phyloP scores from a whole-genome alignment of 768 basidiomycete species.

The Mycena metata region DNA sequence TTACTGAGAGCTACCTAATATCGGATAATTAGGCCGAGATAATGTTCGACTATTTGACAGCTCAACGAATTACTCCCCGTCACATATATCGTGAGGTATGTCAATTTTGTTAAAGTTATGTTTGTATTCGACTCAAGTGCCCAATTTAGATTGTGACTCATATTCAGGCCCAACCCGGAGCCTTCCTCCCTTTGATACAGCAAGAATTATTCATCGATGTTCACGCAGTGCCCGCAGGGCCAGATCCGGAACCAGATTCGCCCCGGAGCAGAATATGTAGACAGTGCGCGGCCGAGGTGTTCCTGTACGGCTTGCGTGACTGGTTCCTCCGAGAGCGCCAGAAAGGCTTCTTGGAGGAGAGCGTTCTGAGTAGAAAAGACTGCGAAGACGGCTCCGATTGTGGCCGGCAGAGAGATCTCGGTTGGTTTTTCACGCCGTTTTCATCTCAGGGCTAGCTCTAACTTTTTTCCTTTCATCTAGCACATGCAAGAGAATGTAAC shows the following conservation, averaged over 20 bases:
- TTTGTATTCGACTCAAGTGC: constrained; percentile 2
- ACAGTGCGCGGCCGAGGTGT: constrained; percentile 79
- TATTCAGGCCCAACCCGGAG: constrained; percentile 70
- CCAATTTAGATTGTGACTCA: constrained; percentile 69
- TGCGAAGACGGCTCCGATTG: constrained; percentile 77
- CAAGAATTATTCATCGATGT: constrained; percentile 79
- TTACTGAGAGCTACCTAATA: not conserved
- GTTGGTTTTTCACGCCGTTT: constrained; percentile 55
- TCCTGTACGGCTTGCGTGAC: constrained; percentile 81
- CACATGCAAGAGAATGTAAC: constrained; percentile 82
- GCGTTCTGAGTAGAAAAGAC: constrained; percentile 71
- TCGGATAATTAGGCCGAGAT: constrained; percentile 66
- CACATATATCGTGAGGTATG: constrained; percentile 84
- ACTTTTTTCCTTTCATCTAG: constrained; percentile 49
- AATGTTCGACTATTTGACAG: constrained; percentile 83
- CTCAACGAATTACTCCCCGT: constrained; percentile 71
- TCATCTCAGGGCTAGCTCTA: constrained; percentile 25
- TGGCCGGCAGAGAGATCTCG: constrained; percentile 72
- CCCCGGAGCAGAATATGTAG: constrained; percentile 77
- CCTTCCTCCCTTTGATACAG: constrained; percentile 77
- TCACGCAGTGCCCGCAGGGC: constrained; percentile 67
- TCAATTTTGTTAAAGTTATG: constrained; percentile 17
- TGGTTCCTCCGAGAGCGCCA: constrained; percentile 88
- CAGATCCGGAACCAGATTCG: constrained; percentile 68
- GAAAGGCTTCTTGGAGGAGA: constrained; percentile 73